These are phyloP conservation scores for Cladophialophora carrionii DNA, from an alignment of 2,329 filamentous ascomycete genomes.

Conservation along the genomic window DNA sequence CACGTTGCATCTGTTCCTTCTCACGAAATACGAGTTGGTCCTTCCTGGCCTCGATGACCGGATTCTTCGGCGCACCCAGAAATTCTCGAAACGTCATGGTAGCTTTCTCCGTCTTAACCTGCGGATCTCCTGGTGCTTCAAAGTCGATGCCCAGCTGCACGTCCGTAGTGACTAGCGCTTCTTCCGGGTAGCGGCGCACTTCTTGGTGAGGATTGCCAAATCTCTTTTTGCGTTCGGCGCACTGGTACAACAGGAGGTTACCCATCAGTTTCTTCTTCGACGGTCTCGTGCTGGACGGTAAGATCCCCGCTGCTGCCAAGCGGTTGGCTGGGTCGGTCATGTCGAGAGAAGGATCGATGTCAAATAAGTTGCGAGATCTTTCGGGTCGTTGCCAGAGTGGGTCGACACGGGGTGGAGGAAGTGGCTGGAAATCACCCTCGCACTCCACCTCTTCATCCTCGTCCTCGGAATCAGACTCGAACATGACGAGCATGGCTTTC, in stretches of 20 bases:
- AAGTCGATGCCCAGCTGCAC: slow-evolving; percentile 17
- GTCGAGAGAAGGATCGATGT: slow-evolving; percentile 15
- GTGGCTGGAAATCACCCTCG: slow-evolving; percentile 1
- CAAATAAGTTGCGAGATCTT: slow-evolving; percentile 21
- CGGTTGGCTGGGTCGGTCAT: slow-evolving; percentile 4
- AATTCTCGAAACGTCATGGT: slow-evolving; percentile 33
- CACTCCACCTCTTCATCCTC: slow-evolving; percentile 16
- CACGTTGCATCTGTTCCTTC: slow-evolving; percentile 7
- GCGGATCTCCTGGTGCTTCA: slow-evolving; percentile 1
- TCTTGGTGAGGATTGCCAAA: slow-evolving; percentile 34
- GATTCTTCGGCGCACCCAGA: slow-evolving; percentile 26
- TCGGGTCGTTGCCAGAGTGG: slow-evolving; percentile 17
- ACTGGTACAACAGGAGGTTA: slow-evolving; percentile 28
- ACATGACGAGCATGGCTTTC: slow-evolving; percentile 25
- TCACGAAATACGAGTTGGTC: slow-evolving; percentile 34
- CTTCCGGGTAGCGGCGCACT: slow-evolving; percentile 12
- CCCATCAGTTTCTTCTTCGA: slow-evolving; percentile 26
- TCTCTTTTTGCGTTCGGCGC: slow-evolving; percentile 15
- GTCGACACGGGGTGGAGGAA: slow-evolving; percentile 10
- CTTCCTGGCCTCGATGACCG: slow-evolving; percentile 22
- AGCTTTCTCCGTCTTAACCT: slow-evolving; percentile 20
- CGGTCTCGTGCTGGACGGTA: slow-evolving; percentile 2
- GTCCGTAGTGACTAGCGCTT: slow-evolving; percentile 17
- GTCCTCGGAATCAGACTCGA: slow-evolving; percentile 31
- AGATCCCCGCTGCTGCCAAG: neutral